Conservation (phyloP, 2,329 filamentous ascomycete species). For the Fusarium hostae region DNA sequence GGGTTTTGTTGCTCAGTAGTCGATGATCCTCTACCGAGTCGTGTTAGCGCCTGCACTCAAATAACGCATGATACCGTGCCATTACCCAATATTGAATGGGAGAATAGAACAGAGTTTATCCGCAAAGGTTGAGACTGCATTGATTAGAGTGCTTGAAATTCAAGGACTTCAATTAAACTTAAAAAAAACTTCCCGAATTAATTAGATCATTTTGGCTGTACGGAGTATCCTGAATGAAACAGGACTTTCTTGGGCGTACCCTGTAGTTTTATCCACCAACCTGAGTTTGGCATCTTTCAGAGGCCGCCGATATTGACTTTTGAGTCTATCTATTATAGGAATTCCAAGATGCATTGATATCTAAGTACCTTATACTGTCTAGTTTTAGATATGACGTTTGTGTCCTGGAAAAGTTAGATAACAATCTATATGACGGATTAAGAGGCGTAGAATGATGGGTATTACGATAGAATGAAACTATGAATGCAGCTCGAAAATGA, state of each 20-base stretch:
- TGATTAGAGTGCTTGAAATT: neutral
- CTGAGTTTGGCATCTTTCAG: fast-evolving
- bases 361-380: too few species aligned
- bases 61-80: neutral
- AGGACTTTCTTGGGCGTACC: neutral
- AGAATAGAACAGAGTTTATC: neutral
- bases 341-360: too few species aligned
- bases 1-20: neutral
- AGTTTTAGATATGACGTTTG: too few species aligned
- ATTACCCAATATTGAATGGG: too few species aligned
- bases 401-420: too few species aligned
- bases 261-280: neutral
- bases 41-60: neutral
- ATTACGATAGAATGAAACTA: too few species aligned
- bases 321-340: fast-evolving
- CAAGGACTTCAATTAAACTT: neutral
- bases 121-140: too few species aligned
- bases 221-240: neutral
- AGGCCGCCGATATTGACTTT: neutral
- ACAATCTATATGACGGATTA: too few species aligned
- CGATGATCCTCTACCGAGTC: neutral
- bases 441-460: too few species aligned
- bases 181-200: fast-evolving
- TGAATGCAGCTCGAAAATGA: too few species aligned
- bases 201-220: fast-evolving